These are phyloP conservation scores for Desmodesmus armatus DNA, from an alignment of 139 green algal species.

Conservation along the genomic window DNA sequence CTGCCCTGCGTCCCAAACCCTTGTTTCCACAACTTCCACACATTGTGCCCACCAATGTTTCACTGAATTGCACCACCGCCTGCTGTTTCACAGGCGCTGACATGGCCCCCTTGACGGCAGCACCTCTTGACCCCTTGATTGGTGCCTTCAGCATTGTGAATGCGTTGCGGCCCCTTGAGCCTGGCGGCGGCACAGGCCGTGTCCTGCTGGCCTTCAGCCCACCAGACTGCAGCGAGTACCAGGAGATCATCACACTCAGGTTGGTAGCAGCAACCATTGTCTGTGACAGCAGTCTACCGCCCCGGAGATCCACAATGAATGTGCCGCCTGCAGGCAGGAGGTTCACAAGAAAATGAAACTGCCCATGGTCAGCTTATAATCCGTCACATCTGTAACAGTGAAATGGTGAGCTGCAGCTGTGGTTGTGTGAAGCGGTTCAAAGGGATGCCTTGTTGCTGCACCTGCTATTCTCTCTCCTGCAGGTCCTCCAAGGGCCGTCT, in stretches of 20 bases:
- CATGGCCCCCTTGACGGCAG: constrained; percentile 28
- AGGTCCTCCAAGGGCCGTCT: constrained; percentile 58
- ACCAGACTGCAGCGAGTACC: constrained; percentile 34
- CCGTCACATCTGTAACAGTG: background rate
- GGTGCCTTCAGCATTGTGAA: constrained; percentile 65
- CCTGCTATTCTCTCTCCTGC: background rate
- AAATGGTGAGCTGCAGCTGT: too few species aligned
- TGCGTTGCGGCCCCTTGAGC: constrained; percentile 49
- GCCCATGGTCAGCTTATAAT: background rate
- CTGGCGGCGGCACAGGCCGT: constrained; percentile 31
- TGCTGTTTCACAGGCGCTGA: constrained; percentile 3
- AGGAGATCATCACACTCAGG: constrained; percentile 58
- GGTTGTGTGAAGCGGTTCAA: too few species aligned
- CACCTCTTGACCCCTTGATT: constrained; percentile 54
- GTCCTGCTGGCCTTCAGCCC: constrained; percentile 64
- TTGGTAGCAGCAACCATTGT: too few species aligned
- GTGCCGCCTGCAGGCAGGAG: too few species aligned
- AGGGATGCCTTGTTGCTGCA: background rate
- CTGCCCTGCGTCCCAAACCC: too few species aligned
- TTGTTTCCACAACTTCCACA: too few species aligned
- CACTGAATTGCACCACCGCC: too few species aligned
- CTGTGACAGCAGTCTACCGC: background rate
- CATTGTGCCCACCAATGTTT: too few species aligned
- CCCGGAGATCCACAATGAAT: too few species aligned
- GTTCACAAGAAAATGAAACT: background rate